Percentiles rank a stretch among this genome's conserved stretches.
Evolutionary conservation across 2,329 filamentous ascomycete species (phyloP).

Genomic region (Hyphodiscus sp.): DNA sequence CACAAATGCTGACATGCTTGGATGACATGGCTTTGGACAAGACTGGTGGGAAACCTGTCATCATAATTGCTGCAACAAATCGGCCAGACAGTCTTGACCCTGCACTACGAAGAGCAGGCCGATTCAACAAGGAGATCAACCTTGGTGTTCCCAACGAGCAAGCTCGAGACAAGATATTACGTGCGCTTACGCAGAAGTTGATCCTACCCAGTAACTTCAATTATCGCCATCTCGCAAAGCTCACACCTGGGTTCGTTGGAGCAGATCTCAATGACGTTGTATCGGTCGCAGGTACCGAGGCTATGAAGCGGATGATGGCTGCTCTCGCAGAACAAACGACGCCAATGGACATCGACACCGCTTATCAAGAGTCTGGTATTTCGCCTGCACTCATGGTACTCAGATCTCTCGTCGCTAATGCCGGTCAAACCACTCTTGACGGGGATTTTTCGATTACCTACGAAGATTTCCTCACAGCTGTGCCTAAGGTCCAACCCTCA

Average conservation of each 20-base stretch:
- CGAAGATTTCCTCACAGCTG: constrained; percentile 65
- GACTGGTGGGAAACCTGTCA: constrained; percentile 70
- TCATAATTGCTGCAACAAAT: constrained; percentile 89
- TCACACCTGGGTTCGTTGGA: constrained; percentile 88
- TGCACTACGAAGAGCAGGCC: constrained; percentile 63
- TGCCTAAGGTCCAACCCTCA: constrained; percentile 71
- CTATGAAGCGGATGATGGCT: constrained; percentile 32
- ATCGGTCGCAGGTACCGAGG: constrained; percentile 32
- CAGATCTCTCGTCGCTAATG: constrained; percentile 46
- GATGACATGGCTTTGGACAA: constrained; percentile 68
- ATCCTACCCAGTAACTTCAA: constrained; percentile 64
- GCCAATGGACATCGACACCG: constrained; percentile 29
- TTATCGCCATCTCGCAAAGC: constrained; percentile 66
- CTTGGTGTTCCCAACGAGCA: constrained; percentile 78
- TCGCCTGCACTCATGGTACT: constrained; percentile 36
- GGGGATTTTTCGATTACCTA: constrained; percentile 55
- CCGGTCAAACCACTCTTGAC: constrained; percentile 43
- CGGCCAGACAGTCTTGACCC: constrained; percentile 81
- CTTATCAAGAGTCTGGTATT: constrained; percentile 5
- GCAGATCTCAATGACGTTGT: constrained; percentile 72
- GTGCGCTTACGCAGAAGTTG: constrained; percentile 62
- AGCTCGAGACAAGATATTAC: constrained; percentile 71
- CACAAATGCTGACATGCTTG: constrained; percentile 81
- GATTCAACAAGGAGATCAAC: constrained; percentile 79
- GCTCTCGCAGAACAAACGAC: constrained; percentile 25